Evolutionary conservation across 768 basidiomycete genomes (phyloP).

Genomic region (Cyathus striatus): DNA sequence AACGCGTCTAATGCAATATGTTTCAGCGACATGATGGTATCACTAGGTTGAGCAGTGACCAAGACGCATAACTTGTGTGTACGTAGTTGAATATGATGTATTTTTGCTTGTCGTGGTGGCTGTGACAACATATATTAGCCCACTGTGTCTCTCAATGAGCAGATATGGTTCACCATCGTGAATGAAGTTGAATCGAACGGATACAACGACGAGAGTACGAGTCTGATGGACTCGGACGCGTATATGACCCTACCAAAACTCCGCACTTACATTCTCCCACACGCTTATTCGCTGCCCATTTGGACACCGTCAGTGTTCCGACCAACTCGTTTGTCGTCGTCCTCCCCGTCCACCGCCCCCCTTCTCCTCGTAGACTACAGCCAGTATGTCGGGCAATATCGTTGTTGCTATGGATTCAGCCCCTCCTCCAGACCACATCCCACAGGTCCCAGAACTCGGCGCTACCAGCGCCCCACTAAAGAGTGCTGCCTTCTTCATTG

Average conservation of each 20-base stretch:
- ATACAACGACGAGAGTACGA: neutral
- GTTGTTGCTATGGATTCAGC: constrained; percentile 64
- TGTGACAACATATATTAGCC: no score
- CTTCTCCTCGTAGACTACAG: no score
- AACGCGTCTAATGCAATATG: constrained; percentile 37
- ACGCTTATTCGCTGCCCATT: constrained; percentile 2
- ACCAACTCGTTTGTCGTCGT: neutral
- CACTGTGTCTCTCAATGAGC: no score
- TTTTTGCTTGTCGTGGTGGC: constrained; percentile 58
- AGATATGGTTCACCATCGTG: constrained; percentile 15
- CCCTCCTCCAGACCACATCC: constrained; percentile 57
- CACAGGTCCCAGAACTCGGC: constrained; percentile 86
- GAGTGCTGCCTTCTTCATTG: constrained; percentile 96
- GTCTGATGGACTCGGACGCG: neutral
- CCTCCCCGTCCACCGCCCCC: constrained; percentile 1
- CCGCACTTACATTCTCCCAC: constrained; percentile 18
- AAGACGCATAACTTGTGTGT: constrained; percentile 69
- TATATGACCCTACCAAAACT: constrained; percentile 10
- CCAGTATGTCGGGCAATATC: no score
- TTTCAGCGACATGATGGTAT: constrained; percentile 54
- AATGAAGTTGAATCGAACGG: constrained; percentile 1
- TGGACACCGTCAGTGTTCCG: no score
- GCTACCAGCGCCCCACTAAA: constrained; percentile 90
- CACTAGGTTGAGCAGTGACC: constrained; percentile 47
- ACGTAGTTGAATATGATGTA: constrained; percentile 65